Evolutionary conservation across 768 basidiomycete genomes (phyloP), one percentile per base, ranked within the genome.

Genomic region (Xanthoconium purpureum): DNA sequence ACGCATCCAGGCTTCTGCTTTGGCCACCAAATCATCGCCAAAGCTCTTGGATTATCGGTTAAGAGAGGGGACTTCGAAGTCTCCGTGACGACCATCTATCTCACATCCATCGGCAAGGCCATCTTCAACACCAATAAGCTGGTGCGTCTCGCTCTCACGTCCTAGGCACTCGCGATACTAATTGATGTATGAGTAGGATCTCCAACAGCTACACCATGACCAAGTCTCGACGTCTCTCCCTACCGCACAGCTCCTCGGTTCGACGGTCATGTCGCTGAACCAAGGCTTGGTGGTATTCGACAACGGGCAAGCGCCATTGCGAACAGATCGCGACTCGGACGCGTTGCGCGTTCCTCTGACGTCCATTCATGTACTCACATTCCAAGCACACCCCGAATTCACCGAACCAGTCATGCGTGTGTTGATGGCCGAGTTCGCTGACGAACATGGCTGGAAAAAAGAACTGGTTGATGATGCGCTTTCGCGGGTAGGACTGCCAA

Each of bases 21-120:
- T 63, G 94, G 92, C 0, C 91, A 94, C 71, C 92, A 94, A 63
- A 85, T 93, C 63, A 63, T 95, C 54, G 80, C 85, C 4, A 78
- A 85, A 15, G 93, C 93, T 0, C 75, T 92, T 29, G 93, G 84
- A 7, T 69, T 78, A 57, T 85, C 82, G 57, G 84, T 85, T 8
- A 24, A 20, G n/a, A 6, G 13, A 10, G 29, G 37, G 24, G 15
- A 17, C 5, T 32, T 33, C 36, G 36, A 46, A 18, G 29, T 35
- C 15, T 30, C 44, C 6, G 52, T 53, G 33, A 38, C 8, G 13
- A 30, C 28, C 28, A 30, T 30, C 28, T 1, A 37, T 3, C 52
- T 53, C 44, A 37, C 52, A 8, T 8, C 14, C 29, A 1, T 46
- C 18, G 44, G 29, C n/a, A 18, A 3, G 36, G 52, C 44, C 37